Evolutionary conservation across 805 yeast species (phyloP).

Genomic region (Candida cerambycidarum): DNA sequence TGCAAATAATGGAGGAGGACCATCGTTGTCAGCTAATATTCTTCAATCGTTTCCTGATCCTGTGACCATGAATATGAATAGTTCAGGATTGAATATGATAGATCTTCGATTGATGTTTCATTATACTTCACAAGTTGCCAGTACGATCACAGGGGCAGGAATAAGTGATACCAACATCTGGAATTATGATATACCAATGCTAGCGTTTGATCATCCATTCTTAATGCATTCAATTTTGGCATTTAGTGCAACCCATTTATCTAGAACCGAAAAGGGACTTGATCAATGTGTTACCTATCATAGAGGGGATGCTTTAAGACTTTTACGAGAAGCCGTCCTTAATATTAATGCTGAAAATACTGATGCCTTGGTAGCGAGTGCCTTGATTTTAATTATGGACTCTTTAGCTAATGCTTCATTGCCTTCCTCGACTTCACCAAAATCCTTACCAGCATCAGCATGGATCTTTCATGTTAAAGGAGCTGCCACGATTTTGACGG

Average conservation of each 20-base stretch:
- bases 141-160: slow-evolving; percentile 87
- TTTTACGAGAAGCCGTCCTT: slow-evolving; percentile 81
- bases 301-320: slow-evolving; percentile 79
- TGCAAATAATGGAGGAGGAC: slow-evolving; percentile 7
- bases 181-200: slow-evolving; percentile 82
- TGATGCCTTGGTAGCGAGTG: slow-evolving; percentile 91
- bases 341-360: slow-evolving; percentile 82
- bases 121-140: slow-evolving; percentile 80
- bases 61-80: slow-evolving; percentile 9
- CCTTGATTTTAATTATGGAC: slow-evolving; percentile 86
- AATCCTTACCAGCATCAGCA: slow-evolving; percentile 84
- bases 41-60: slow-evolving; percentile 16
- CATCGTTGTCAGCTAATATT: slow-evolving; percentile 14
- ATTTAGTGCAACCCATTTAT: slow-evolving; percentile 87
- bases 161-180: slow-evolving; percentile 83
- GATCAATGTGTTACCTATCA: slow-evolving; percentile 84
- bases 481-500: slow-evolving; percentile 91
- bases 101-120: slow-evolving; percentile 86
- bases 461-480: slow-evolving; percentile 98
- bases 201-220: slow-evolving; percentile 86
- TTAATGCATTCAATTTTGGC: slow-evolving; percentile 91
- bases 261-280: slow-evolving; percentile 70
- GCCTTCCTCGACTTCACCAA: slow-evolving; percentile 50
- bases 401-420: slow-evolving; percentile 86
- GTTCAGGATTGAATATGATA: slow-evolving; percentile 53